Base-by-base conservation (phyloP, 371 early-diverging fungal species). In the Mortierella sp. region DNA sequence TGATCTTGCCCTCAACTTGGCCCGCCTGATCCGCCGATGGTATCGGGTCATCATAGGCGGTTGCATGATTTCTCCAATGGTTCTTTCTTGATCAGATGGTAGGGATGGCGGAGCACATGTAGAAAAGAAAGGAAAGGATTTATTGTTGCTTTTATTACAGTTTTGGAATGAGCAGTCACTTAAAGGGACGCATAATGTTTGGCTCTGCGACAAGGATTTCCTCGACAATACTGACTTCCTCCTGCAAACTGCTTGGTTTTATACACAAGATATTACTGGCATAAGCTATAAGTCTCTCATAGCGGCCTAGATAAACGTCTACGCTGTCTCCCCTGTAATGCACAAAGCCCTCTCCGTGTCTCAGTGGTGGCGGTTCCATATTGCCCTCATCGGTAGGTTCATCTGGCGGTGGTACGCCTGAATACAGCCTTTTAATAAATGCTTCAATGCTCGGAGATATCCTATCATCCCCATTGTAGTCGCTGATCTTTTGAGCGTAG, bases 1-100 rank as follows among this genome's bases (percentile, higher is more conserved):
- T 65, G 87, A 87, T 67, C 89, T 78, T 19, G 83, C 87, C 62
- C 86, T 86, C 15, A 85, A 61, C 65, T 89, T 89, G 19, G 83
- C 84, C 60, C 84, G 76, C 24, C 83, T 75, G 41, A 89, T 85
- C 58, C 86, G 87, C 55, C 83, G 73, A 58, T 89, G 86, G 53
- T 76, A 48, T 63, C 77, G 84, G 58, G 80, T 80, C 80, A 80
- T 80, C 64, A 80, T 55, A 21, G 75, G 80, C 11, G 80, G 80
- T 50, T 71, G 80, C 75, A 71, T 74, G 59, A 55, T 55, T 28
- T 3, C 55, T 55, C 13, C 10, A 55, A 28, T 50, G n/a, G 36
- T 45, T 16, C 43, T 40, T 40, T 63, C 58, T 52, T 32, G 41
- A 47, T 48, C 50, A 43, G 53, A 47, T 59, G n/a, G 58, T 61